phyloP scores from a whole-genome alignment of 495 filamentous ascomycete species.

The Letharia lupina region DNA sequence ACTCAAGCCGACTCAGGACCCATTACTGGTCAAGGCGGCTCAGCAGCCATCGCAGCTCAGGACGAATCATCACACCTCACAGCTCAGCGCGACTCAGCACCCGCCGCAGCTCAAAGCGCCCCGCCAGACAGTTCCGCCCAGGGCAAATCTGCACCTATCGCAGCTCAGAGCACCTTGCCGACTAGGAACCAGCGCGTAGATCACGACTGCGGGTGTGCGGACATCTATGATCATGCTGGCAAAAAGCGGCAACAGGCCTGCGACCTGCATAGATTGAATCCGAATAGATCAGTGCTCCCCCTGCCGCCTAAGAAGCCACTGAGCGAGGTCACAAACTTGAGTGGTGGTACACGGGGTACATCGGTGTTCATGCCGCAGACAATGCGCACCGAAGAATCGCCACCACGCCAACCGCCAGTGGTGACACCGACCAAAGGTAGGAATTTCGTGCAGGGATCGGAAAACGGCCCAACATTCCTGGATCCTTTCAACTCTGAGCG shows the following conservation, averaged over 20 bases:
- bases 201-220: neutral
- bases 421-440: neutral
- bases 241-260: neutral
- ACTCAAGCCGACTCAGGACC: too few relatives aligned
- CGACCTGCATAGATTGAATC: neutral
- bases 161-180: neutral
- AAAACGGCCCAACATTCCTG: neutral
- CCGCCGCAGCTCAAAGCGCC: too few relatives aligned
- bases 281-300: neutral
- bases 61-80: too few relatives aligned
- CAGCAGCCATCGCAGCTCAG: too few relatives aligned
- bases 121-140: too few relatives aligned
- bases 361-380: neutral
- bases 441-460: neutral
- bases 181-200: neutral
- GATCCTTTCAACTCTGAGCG: neutral
- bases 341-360: neutral
- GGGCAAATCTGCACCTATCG: too few relatives aligned
- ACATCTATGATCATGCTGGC: neutral
- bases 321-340: neutral
- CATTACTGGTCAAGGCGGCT: too few relatives aligned
- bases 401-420: neutral
- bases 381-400: neutral
- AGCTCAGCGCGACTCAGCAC: too few relatives aligned
- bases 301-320: neutral